Evolutionary conservation across 2,329 filamentous ascomycete species (phyloP).

Genomic region (Berkeleyomyces basicola): DNA sequence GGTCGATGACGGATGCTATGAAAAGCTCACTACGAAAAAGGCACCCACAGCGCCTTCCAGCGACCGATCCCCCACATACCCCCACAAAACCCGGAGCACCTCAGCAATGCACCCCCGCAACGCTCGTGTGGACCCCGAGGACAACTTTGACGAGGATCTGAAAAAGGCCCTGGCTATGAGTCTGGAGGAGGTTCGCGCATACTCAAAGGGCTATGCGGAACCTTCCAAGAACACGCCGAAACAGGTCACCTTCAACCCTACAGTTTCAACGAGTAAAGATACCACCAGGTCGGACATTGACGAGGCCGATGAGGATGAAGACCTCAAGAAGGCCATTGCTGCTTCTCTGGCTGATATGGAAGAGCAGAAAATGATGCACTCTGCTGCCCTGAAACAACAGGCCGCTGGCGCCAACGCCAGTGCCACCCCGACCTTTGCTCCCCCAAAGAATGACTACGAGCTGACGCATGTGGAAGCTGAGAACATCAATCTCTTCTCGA

Average conservation of each 20-base stretch:
- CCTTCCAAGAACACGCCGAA: conserved; percentile 27
- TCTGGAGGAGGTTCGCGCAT: conserved; percentile 73
- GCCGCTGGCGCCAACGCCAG: conserved; percentile 30
- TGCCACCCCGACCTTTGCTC: conserved; percentile 33
- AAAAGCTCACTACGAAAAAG: conserved; percentile 64
- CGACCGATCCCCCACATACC: conserved; percentile 32
- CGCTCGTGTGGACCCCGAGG: conserved; percentile 54
- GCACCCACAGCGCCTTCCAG: conserved; percentile 26
- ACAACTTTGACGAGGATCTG: conserved; percentile 85
- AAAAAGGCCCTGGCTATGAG: conserved; percentile 94
- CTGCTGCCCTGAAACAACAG: conserved; percentile 66
- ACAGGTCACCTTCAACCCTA: conserved; percentile 13
- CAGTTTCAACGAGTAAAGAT: conserved; percentile 19
- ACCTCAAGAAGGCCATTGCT: conserved; percentile 86
- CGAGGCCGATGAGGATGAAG: conserved; percentile 76
- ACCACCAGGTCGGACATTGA: conserved; percentile 19
- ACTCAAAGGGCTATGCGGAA: conserved; percentile 56
- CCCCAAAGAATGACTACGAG: conserved; percentile 87
- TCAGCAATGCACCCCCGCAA: conserved; percentile 73
- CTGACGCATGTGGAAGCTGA: conserved; percentile 85
- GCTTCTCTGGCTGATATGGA: conserved; percentile 95
- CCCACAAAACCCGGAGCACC: conserved; percentile 48
- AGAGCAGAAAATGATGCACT: conserved; percentile 85
- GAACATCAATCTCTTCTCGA: conserved; percentile 92
- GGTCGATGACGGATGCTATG: conserved; percentile 91